Base-by-base conservation (phyloP, 345 rosid species). In the Populus pruinosa region DNA sequence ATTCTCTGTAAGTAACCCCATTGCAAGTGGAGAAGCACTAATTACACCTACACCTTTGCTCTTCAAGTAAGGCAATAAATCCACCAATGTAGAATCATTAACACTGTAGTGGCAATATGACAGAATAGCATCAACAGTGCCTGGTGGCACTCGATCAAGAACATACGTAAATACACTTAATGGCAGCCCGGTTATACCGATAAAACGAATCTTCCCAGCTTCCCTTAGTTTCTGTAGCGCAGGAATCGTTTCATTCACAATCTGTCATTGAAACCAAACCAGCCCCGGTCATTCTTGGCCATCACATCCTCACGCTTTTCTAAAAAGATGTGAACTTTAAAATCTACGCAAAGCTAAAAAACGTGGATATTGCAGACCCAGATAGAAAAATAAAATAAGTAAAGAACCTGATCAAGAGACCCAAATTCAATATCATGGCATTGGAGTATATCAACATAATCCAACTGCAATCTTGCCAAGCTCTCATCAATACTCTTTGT, bases 161-260 rank as follows among this genome's bases (percentile, higher is more conserved):
- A 96, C 94, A 23, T 89, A 89, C 36, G 89, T 87, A 70, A 88
- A 93, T 68, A 92, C 66, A 17, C 21, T 80, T 25, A 96, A 79
- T 0, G 98, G 99, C 79, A 96, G 92, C 76, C 99, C 98, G 27
- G 98, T 91, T 76, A 96, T 92, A 77, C 99, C 99, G 72, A 93
- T 84, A 71, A 96, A 92, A 81, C 90, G 86, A n/a, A 80, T 88
- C 85, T 96, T 96, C 81, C 97, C 96, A 0, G 88, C 85, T 75
- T 92, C 88, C 88, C 90, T 96, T 53, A 90, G 86, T 83, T 92
- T 92, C 84, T 84, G 89, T 3, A 96, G 94, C 6, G 99, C 93
- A 43, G 99, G 99, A 82, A 96, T 91, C 1, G 99, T 96, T 91
- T 96, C 99, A 29, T 78, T 91, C 78, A 93, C 93, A 64, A 93